Percentiles rank a stretch among this genome's conserved stretches.
Conservation (phyloP, 768 basidiomycete species). For the Russula sp. region DNA sequence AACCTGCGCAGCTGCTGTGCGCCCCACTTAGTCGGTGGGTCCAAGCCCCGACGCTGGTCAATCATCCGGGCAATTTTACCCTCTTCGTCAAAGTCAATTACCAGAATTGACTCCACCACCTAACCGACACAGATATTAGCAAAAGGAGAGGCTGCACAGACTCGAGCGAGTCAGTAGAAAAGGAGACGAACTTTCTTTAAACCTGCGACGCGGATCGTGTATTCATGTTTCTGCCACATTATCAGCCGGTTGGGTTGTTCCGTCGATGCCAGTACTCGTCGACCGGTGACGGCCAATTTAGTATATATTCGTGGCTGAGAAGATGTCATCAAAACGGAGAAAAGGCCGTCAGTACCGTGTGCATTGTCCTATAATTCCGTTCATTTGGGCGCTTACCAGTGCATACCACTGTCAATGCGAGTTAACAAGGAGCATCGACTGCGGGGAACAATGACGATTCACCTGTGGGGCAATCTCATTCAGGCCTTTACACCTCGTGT, state of each 20-base stretch:
- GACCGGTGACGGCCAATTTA: conserved; percentile 48
- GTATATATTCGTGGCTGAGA: conserved; percentile 54
- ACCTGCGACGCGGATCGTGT: conserved; percentile 52
- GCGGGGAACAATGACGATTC: not conserved
- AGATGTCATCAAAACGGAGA: not conserved
- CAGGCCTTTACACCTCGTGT: conserved; percentile 29
- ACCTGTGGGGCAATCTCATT: conserved; percentile 33
- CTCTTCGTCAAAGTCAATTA: conserved; percentile 62
- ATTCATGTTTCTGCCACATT: conserved; percentile 58
- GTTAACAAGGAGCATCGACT: not conserved
- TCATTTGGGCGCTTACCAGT: conserved; percentile 41
- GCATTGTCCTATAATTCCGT: not conserved
- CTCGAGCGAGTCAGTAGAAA: not conserved
- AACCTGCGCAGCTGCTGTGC: conserved; percentile 47
- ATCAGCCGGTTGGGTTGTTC: conserved; percentile 57
- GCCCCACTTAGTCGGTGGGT: conserved; percentile 49
- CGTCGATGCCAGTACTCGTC: conserved; percentile 59
- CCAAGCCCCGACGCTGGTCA: conserved; percentile 60
- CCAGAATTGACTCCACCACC: conserved; percentile 58
- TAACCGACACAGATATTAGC: conserved; percentile 32
- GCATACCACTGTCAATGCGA: conserved; percentile 48
- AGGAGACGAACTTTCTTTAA: conserved; percentile 46
- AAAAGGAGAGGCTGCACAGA: not conserved
- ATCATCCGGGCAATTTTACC: conserved; percentile 57
- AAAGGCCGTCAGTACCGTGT: conserved; percentile 3